A percentile compares a stretch with the other conserved stretches of the same genome.
These are phyloP conservation scores for Epichloe brachyelytri DNA, from an alignment of 2,329 filamentous ascomycete genomes.

Conservation along the genomic window DNA sequence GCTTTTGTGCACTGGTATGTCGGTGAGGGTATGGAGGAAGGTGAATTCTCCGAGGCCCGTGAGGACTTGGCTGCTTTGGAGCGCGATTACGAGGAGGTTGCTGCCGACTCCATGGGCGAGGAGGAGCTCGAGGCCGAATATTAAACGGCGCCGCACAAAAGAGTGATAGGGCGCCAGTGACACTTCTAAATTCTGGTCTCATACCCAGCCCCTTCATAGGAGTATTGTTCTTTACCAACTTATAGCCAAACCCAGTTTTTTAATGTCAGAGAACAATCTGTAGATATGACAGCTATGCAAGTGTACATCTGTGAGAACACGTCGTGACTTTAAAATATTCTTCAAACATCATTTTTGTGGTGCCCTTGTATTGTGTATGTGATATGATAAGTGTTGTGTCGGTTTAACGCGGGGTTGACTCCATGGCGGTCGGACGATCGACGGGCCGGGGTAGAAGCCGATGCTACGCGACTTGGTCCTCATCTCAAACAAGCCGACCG, in stretches of 20 bases:
- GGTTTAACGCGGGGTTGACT: background rate
- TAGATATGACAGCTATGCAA: conserved; percentile 11
- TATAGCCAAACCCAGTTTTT: conserved; percentile 22
- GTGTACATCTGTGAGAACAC: background rate
- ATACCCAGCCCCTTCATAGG: conserved; percentile 14
- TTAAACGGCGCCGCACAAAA: conserved; percentile 34
- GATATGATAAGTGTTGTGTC: background rate
- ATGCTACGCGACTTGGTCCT: conserved; percentile 15
- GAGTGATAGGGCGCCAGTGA: conserved; percentile 4
- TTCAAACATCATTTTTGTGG: background rate
- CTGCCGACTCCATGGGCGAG: conserved; percentile 80
- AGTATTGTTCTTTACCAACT: conserved; percentile 28
- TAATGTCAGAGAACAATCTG: conserved; percentile 23
- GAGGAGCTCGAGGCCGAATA: conserved; percentile 88
- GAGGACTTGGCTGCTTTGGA: conserved; percentile 97
- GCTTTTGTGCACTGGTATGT: conserved; percentile 99
- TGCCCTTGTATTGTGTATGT: background rate
- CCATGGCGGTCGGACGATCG: conserved; percentile 5
- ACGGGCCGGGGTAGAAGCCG: conserved; percentile 13
- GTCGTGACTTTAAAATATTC: background rate
- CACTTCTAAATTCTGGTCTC: conserved; percentile 13
- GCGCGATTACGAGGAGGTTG: conserved; percentile 98
- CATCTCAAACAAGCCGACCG: background rate
- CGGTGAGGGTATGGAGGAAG: conserved; percentile 99
- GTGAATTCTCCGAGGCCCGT: conserved; percentile 97